Evolutionary conservation across 768 basidiomycete species (phyloP).

Genomic region (Arthromyces matolae): DNA sequence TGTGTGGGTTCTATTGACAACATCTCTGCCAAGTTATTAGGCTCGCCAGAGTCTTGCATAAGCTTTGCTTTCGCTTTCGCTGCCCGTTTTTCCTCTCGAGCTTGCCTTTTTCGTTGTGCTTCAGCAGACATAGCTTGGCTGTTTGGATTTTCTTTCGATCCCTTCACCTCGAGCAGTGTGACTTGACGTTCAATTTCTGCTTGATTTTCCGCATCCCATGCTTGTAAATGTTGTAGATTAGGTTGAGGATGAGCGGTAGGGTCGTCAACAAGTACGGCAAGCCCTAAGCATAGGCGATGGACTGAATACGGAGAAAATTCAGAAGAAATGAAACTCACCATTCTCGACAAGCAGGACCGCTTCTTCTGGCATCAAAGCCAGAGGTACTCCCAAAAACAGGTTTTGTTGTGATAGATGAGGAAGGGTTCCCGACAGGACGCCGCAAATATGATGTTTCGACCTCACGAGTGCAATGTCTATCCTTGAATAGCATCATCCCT

Average conservation of each 20-base stretch:
- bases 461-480: constrained; percentile 81
- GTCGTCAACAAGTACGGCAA: constrained; percentile 78
- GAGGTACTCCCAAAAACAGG: constrained; percentile 89
- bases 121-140: constrained; percentile 52
- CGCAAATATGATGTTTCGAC: constrained; percentile 77
- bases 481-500: constrained; percentile 15
- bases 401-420: constrained; percentile 97
- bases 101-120: constrained; percentile 68
- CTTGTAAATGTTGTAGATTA: constrained; percentile 39
- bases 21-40: constrained; percentile 1
- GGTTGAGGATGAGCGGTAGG: constrained; percentile 52
- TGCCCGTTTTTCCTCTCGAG: constrained; percentile 50
- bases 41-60: constrained; percentile 7
- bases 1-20: constrained; percentile 4
- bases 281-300: constrained; percentile 42
- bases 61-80: constrained; percentile 21
- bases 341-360: constrained; percentile 83
- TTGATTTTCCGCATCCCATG: constrained; percentile 51
- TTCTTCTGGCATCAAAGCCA: constrained; percentile 88
- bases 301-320: constrained; percentile 7
- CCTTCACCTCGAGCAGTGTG: constrained; percentile 45
- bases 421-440: constrained; percentile 84
- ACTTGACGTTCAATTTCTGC: constrained; percentile 47
- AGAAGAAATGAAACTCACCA: constrained; percentile 40
- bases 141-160: constrained; percentile 39